These are phyloP conservation scores for Cordyceps cateniannulata DNA, from an alignment of 2,329 filamentous ascomycete species.

Conservation along the genomic window DNA sequence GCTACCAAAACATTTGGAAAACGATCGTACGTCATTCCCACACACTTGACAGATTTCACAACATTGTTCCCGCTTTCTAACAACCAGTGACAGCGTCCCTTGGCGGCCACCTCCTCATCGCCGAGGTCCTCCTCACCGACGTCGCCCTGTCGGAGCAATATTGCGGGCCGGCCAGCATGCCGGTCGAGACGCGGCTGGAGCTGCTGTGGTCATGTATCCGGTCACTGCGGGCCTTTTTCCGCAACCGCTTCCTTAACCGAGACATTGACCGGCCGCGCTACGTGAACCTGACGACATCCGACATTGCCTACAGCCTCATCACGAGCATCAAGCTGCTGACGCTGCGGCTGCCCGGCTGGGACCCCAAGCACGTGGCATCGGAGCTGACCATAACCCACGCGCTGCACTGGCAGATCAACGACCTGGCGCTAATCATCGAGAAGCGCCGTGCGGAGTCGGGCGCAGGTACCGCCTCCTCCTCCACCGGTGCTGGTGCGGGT, in stretches of 20 bases:
- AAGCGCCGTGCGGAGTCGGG: conserved; percentile 23
- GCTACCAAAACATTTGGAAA: conserved; percentile 28
- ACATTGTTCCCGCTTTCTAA: not conserved
- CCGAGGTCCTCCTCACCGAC: conserved; percentile 42
- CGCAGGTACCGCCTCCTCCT: too few relatives aligned
- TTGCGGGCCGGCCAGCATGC: conserved; percentile 24
- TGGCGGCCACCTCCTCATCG: conserved; percentile 35
- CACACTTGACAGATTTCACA: not conserved
- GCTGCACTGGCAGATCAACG: conserved; percentile 23
- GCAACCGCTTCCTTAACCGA: conserved; percentile 25
- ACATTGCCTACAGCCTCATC: conserved; percentile 41
- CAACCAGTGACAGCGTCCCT: conserved; percentile 27
- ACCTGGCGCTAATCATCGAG: conserved; percentile 24
- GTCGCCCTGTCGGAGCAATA: conserved; percentile 35
- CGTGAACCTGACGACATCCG: conserved; percentile 38
- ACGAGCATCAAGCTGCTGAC: conserved; percentile 40
- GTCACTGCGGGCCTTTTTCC: conserved; percentile 35
- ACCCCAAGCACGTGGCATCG: conserved; percentile 24
- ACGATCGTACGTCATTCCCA: conserved; percentile 25
- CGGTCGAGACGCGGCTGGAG: conserved; percentile 33
- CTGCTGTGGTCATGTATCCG: conserved; percentile 40
- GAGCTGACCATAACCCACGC: conserved; percentile 17
- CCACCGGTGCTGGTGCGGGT: conserved; percentile 3
- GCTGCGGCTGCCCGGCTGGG: conserved; percentile 40
- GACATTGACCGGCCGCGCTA: conserved; percentile 33